Base-by-base conservation (phyloP, 2,329 filamentous ascomycete species). In the Elsinoe perseae region DNA sequence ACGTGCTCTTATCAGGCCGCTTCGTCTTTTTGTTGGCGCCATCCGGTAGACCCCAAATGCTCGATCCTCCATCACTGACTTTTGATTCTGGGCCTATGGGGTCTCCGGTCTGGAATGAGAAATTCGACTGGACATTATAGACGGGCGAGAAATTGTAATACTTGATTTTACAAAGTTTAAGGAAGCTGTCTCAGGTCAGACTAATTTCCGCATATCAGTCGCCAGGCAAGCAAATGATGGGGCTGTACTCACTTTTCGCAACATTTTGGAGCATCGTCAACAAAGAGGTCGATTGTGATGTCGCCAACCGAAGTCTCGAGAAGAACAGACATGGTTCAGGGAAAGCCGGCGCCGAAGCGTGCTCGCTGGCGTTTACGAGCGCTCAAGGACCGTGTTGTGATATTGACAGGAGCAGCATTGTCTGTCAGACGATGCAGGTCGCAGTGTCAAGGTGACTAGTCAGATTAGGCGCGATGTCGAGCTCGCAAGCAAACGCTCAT, bases 121-220 rank as follows among this genome's bases (percentile, higher is more conserved):
- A 97, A 72, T 89, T 84, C 70, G 92, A 93, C 69, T 96, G 93
- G 34, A 98, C 82, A 63, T 86, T 90, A 74, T 96, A 89, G 56
- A 97, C 76, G 23, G 92, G 93, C 4, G 90, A 85, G 71, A 95
- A 97, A 76, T 97, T 97, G 83, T 96, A 98, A 76, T 97, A 98
- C 76, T 96, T 98, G 73, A 90, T 78, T 75, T 97, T 97, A 82
- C 93, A 96, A 64, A 98, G 87, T 79, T 98, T 97, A 57, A 98
- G 77, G 72, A 98, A 97, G 79, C 89, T 95, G 61, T 14, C 16
- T 52, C 48, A 52, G 20, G 48, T 52, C 48, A 52, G 48, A 52
- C 48, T 52, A 38, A 54, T 44, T 18, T 23, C 30, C n/a, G 23
- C 42, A 38, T 18, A 36, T 54, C 48, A 27, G 36, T n/a, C 40